Conservation (phyloP, 1,284 basidiomycete species). For the Pseudozyma pruni region DNA sequence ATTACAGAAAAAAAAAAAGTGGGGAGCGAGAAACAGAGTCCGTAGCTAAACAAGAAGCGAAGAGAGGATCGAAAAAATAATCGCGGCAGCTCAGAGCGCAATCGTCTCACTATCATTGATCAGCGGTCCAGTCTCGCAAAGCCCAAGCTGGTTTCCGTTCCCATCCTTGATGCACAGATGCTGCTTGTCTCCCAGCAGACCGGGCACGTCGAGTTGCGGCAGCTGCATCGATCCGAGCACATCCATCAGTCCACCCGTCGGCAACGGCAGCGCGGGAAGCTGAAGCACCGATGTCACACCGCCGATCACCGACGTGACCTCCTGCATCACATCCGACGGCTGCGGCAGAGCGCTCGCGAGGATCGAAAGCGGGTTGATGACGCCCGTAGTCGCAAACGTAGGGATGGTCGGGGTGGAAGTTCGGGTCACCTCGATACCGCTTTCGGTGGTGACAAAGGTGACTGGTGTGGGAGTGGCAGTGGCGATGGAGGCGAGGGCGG, state of each 20-base stretch:
- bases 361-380: slow-evolving; percentile 34
- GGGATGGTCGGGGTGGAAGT: slow-evolving; percentile 16
- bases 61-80: too few relatives aligned
- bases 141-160: slow-evolving; percentile 26
- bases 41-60: too few relatives aligned
- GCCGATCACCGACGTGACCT: slow-evolving; percentile 26
- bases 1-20: too few relatives aligned
- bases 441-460: slow-evolving; percentile 12
- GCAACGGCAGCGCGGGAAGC: slow-evolving; percentile 16
- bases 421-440: slow-evolving; percentile 24
- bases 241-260: slow-evolving; percentile 27
- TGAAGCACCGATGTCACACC: slow-evolving; percentile 25
- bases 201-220: slow-evolving; percentile 32
- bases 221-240: slow-evolving; percentile 19
- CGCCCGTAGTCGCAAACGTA: slow-evolving; percentile 15
- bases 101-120: slow-evolving; percentile 35
- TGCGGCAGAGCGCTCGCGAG: slow-evolving; percentile 22
- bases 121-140: slow-evolving; percentile 23
- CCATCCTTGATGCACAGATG: slow-evolving; percentile 33
- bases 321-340: slow-evolving; percentile 14
- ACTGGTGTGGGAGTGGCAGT: slow-evolving; percentile 9
- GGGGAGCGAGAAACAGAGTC: too few relatives aligned
- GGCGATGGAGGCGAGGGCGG: slow-evolving; percentile 13
- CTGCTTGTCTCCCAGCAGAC: slow-evolving; percentile 24
- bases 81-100: slow-evolving; percentile 9